Conservation (phyloP, 768 basidiomycete species). For the Boletellus sp. region DNA sequence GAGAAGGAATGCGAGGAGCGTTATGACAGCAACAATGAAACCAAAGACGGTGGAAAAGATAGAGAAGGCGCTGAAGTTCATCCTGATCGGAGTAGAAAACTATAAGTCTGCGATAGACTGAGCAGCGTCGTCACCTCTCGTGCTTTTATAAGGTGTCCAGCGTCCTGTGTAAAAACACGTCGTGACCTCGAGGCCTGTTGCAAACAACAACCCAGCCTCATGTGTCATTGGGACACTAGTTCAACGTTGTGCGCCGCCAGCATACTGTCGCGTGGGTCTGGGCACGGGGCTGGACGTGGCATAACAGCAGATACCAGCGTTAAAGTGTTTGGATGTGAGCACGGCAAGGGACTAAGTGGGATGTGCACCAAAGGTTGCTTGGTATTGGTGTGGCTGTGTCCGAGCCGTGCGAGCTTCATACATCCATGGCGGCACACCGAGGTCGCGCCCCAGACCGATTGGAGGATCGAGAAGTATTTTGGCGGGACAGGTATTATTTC, state of each 20-base stretch:
- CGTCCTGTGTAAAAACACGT: constrained; percentile 8
- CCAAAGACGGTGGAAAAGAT: constrained; percentile 4
- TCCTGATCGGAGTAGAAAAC: background rate
- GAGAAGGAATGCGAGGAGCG: background rate
- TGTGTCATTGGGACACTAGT: background rate
- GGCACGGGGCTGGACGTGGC: too few species aligned
- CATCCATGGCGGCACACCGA: too few species aligned
- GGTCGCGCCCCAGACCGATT: too few species aligned
- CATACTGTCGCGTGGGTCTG: too few species aligned
- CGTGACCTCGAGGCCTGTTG: background rate
- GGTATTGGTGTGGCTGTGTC: too few species aligned
- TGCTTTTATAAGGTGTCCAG: background rate
- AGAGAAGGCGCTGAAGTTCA: background rate
- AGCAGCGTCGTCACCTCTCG: too few species aligned
- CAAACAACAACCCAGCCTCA: background rate
- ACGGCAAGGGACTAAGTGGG: too few species aligned
- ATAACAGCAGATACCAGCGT: too few species aligned
- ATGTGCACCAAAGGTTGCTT: too few species aligned
- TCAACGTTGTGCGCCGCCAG: too few species aligned
- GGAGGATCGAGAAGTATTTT: constrained; percentile 6
- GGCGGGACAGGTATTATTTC: constrained; percentile 16
- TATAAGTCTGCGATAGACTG: background rate
- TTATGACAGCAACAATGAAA: background rate
- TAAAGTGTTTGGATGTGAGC: too few species aligned
- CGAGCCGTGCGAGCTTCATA: too few species aligned